A percentile compares a stretch with the other conserved stretches of the same genome.
These are phyloP conservation scores for Camptophora hylomeconis DNA, from an alignment of 2,329 filamentous ascomycete species.

Conservation along the genomic window DNA sequence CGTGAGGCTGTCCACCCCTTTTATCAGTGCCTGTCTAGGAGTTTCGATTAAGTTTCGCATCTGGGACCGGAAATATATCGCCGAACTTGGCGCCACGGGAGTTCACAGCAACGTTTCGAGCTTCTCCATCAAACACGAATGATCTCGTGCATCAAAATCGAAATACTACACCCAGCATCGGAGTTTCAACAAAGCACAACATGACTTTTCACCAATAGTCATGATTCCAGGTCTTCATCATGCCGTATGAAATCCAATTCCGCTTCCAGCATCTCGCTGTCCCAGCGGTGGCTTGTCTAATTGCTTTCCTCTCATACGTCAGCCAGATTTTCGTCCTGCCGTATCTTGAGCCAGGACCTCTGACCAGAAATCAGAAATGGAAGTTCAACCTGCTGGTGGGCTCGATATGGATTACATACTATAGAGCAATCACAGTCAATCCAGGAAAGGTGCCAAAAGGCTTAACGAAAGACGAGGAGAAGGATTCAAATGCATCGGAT, in stretches of 20 bases:
- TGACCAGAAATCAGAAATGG: slow-evolving; percentile 31
- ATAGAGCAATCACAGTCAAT: slow-evolving; percentile 44
- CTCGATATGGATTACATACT: slow-evolving; percentile 47
- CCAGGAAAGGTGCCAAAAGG: slow-evolving; percentile 40
- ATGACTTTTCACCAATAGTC: too few relatives aligned
- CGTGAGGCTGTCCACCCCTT: too few relatives aligned
- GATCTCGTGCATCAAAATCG: too few relatives aligned
- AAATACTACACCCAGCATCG: too few relatives aligned
- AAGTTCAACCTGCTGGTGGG: slow-evolving; percentile 40
- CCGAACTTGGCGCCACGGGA: too few relatives aligned
- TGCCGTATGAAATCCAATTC: background rate
- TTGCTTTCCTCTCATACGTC: slow-evolving; percentile 45
- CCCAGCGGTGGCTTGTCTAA: slow-evolving; percentile 40
- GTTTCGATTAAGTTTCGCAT: too few relatives aligned
- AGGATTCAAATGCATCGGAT: slow-evolving; percentile 11
- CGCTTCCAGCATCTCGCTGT: slow-evolving; percentile 34
- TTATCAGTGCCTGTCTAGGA: too few relatives aligned
- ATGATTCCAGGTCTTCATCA: too few relatives aligned
- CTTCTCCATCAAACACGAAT: too few relatives aligned
- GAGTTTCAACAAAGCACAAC: too few relatives aligned
- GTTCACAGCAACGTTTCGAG: too few relatives aligned
- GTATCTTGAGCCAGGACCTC: slow-evolving; percentile 39
- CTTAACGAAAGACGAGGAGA: slow-evolving; percentile 21
- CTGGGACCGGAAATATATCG: too few relatives aligned
- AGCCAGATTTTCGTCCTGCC: slow-evolving; percentile 44